Evolutionary conservation across 345 rosid species (phyloP).

Genomic region (Ceriops tagal): DNA sequence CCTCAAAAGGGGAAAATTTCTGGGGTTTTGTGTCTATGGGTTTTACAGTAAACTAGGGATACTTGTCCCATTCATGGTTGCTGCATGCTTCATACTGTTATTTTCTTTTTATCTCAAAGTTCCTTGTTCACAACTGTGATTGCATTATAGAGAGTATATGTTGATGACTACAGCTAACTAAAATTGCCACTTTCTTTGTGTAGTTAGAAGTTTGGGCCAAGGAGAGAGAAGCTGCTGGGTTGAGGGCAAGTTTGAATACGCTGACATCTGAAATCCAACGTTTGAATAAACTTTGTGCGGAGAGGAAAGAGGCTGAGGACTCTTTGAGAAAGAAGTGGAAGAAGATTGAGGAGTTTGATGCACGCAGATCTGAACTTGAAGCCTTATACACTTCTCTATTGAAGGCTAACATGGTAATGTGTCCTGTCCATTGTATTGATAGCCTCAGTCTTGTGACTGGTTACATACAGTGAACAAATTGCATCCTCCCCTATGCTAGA

Average conservation of each 20-base stretch:
- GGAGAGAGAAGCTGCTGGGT: constrained; percentile 88
- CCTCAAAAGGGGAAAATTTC: too few relatives aligned
- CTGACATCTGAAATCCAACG: constrained; percentile 77
- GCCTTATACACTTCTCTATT: constrained; percentile 70
- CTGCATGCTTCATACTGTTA: background rate
- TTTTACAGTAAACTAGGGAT: too few relatives aligned
- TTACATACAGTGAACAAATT: background rate
- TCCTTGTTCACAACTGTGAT: background rate
- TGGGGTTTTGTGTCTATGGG: too few relatives aligned
- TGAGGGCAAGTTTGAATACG: constrained; percentile 81
- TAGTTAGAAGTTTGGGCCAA: constrained; percentile 95
- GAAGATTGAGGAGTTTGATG: constrained; percentile 90
- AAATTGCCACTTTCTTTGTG: constrained; percentile 18
- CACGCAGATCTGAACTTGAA: constrained; percentile 92
- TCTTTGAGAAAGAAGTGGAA: constrained; percentile 87
- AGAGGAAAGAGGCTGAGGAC: constrained; percentile 95
- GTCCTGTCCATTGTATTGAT: background rate
- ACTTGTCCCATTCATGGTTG: background rate
- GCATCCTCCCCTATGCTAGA: background rate
- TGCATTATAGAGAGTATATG: constrained; percentile 9
- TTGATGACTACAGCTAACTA: constrained; percentile 13
- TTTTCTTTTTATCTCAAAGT: background rate
- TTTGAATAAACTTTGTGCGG: constrained; percentile 74
- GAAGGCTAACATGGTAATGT: constrained; percentile 77
- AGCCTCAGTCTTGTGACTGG: background rate